Conservation (phyloP, 2,329 filamentous ascomycete genomes). For the Aspergillus aculeatinus region DNA sequence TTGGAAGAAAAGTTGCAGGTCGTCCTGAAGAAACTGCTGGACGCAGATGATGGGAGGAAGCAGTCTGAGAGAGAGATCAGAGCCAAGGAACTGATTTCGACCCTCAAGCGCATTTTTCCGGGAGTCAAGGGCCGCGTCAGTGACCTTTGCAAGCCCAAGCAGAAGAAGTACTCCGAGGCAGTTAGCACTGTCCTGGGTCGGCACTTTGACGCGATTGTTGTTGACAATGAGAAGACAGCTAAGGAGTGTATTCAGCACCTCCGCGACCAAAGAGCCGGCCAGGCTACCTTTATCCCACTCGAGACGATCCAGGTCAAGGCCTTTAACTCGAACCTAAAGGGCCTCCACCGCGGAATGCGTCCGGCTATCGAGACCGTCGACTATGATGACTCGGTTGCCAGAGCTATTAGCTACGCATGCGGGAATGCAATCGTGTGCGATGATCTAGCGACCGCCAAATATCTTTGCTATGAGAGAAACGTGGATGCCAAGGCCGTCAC, state of each 20-base stretch:
- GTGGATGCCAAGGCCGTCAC: constrained; percentile 94
- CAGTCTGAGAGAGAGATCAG: constrained; percentile 79
- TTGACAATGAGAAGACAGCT: constrained; percentile 91
- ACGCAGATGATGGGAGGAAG: constrained; percentile 79
- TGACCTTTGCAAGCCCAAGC: constrained; percentile 91
- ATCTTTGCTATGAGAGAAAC: constrained; percentile 79
- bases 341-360: constrained; percentile 76
- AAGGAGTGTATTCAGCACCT: constrained; percentile 93
- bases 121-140: constrained; percentile 88
- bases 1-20: constrained; percentile 89
- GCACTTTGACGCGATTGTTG: constrained; percentile 91
- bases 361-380: constrained; percentile 95
- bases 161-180: constrained; percentile 93
- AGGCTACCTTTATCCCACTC: constrained; percentile 91
- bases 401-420: constrained; percentile 92
- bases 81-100: constrained; percentile 78
- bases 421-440: constrained; percentile 95
- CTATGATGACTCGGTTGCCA: constrained; percentile 82
- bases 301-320: constrained; percentile 97
- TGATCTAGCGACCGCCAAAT: constrained; percentile 78
- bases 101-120: constrained; percentile 85
- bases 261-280: constrained; percentile 80
- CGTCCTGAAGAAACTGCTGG: constrained; percentile 73
- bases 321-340: constrained; percentile 86
- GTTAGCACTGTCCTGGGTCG: constrained; percentile 88